phyloP scores from a whole-genome alignment of 1,284 basidiomycete genomes.

The Austroboletus novae-zelandiae region DNA sequence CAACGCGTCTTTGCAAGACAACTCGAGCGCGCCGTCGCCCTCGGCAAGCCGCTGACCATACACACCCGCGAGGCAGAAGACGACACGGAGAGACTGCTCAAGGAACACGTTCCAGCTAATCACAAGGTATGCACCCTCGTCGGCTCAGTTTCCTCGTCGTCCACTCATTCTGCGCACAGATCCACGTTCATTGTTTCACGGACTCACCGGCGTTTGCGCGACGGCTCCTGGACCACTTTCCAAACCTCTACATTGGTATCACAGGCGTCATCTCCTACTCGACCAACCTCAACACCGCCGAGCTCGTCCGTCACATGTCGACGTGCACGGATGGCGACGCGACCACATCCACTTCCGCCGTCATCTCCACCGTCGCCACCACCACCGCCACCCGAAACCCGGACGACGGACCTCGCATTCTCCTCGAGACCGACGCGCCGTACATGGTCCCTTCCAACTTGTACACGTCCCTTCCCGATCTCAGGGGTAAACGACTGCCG shows the following conservation, averaged over 20 bases:
- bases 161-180: conserved; percentile 37
- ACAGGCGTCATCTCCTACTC: conserved; percentile 80
- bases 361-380: not conserved
- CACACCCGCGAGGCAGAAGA: conserved; percentile 81
- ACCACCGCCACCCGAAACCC: not conserved
- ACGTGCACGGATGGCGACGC: not conserved
- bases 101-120: conserved; percentile 64
- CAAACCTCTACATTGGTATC: conserved; percentile 77
- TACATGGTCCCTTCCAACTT: conserved; percentile 80
- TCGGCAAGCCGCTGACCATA: conserved; percentile 73
- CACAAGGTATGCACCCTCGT: conserved; percentile 47
- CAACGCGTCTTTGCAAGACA: conserved; percentile 65
- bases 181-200: conserved; percentile 81
- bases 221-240: conserved; percentile 70
- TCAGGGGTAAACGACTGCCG: conserved; percentile 57
- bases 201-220: conserved; percentile 71
- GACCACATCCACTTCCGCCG: not conserved
- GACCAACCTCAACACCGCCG: conserved; percentile 65
- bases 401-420: conserved; percentile 17
- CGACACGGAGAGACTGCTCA: conserved; percentile 75
- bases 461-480: conserved; percentile 50
- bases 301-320: conserved; percentile 53
- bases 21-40: conserved; percentile 59
- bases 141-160: not conserved
- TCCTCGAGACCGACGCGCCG: conserved; percentile 81